Evolutionary conservation across 2,329 filamentous ascomycete species (phyloP), one percentile per base, ranked within the genome.

Genomic region (Claviceps sp.): DNA sequence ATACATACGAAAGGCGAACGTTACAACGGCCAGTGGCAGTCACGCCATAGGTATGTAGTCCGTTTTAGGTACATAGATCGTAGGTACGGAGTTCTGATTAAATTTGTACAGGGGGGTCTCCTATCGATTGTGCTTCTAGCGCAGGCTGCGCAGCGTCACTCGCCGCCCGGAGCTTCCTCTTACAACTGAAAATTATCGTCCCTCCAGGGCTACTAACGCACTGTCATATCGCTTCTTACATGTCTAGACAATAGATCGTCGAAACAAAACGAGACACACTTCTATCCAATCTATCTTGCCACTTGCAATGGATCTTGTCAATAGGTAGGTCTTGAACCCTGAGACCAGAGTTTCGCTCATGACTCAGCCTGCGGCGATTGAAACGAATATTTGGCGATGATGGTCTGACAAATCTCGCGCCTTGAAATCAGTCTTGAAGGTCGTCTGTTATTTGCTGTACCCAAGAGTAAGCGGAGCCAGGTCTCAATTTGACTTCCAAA

Each of bases 361-460:
- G 14, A 49, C 14, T 43, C 5, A 18, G 24, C 11, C 20, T 34
- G 24, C 9, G 3, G 13, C 20, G 22, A n/a, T 42, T 20, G 38
- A 30, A 44, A 37, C 41, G 20, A 22, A 30, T 14, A 18, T 26
- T 24, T 34, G 8, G 26, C 41, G 36, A 40, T 48, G 30, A 40
- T 20, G 30, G 22, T 36, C 52, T 52, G 45, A 50, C 51, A 24
- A 13, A 2, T 14, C 13, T n/a, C 38, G 47, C 20, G 20, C 38
- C 22, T 36, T 50, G 30, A 36, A 26, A 30, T 42, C 52, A 95
- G 89, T 74, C 78, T 96, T 66, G 89, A 93, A 76, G 90, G 91
- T 65, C 86, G 93, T 59, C 79, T 97, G 53, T 80, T 97, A 56
- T 96, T 98, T 66, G 93, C 93, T 56, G 88, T 98, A n/a, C 93